Evolutionary conservation across 2,329 filamentous ascomycete species (phyloP).

Genomic region (Xylariaceae sp.): DNA sequence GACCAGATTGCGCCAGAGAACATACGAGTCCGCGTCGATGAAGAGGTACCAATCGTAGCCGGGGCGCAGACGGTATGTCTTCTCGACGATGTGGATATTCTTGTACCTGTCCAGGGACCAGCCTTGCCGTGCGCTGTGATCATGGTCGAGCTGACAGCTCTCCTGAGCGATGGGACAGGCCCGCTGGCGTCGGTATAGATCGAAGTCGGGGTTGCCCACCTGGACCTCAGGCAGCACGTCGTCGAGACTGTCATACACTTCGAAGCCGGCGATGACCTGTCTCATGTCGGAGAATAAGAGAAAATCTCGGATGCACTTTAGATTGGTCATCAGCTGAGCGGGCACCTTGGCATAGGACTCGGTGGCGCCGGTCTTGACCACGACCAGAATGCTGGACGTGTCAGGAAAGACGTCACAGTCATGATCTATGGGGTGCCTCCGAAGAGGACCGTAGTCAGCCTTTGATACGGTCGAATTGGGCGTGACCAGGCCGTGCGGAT

Average conservation of each 20-base stretch:
- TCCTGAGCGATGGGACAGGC: conserved; percentile 37
- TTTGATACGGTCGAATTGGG: conserved; percentile 6
- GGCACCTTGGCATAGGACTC: conserved; percentile 45
- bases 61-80: conserved; percentile 42
- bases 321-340: conserved; percentile 45
- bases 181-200: conserved; percentile 38
- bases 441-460: neutral
- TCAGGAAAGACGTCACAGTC: conserved; percentile 32
- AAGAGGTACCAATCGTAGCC: conserved; percentile 53
- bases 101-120: conserved; percentile 58
- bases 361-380: conserved; percentile 52
- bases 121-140: conserved; percentile 24
- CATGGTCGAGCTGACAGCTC: conserved; percentile 30
- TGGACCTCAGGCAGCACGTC: conserved; percentile 35
- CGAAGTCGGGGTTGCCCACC: conserved; percentile 41
- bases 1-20: conserved; percentile 45
- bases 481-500: conserved; percentile 4
- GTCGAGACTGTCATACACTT: conserved; percentile 39
- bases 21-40: conserved; percentile 51
- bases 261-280: conserved; percentile 36
- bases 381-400: conserved; percentile 37
- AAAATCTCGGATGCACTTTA: conserved; percentile 42
- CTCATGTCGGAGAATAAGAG: conserved; percentile 53
- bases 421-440: conserved; percentile 10
- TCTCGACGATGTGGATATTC: conserved; percentile 52